Evolutionary conservation across 495 filamentous ascomycete species (phyloP).

Genomic region (Aspergillus diversus): DNA sequence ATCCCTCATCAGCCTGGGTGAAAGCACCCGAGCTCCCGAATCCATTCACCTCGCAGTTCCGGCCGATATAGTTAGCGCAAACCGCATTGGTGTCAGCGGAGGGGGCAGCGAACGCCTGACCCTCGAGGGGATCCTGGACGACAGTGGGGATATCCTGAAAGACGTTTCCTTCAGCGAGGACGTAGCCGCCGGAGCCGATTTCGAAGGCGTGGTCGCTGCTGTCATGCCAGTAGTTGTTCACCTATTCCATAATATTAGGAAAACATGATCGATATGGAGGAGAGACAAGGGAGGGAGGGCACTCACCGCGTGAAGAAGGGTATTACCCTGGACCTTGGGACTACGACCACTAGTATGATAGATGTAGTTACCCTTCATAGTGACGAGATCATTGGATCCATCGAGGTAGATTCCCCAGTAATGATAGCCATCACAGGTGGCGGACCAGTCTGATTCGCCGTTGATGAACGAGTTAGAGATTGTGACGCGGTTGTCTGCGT

Average conservation of each 20-base stretch:
- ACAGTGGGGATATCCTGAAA: constrained; percentile 53
- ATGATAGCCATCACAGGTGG: constrained; percentile 49
- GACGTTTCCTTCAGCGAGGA: constrained; percentile 61
- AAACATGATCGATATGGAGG: neutral
- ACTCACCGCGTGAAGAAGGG: constrained; percentile 43
- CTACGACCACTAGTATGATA: constrained; percentile 48
- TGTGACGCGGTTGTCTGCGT: constrained; percentile 45
- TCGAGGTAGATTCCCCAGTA: constrained; percentile 53
- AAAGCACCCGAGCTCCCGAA: constrained; percentile 46
- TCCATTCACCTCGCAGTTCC: constrained; percentile 49
- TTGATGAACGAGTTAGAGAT: constrained; percentile 53
- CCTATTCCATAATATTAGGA: constrained; percentile 23
- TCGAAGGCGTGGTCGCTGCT: constrained; percentile 62
- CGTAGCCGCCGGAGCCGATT: constrained; percentile 50
- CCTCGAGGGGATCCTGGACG: constrained; percentile 35
- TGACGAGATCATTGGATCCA: constrained; percentile 45
- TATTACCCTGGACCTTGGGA: constrained; percentile 48
- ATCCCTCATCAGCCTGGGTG: constrained; percentile 33
- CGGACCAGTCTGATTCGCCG: constrained; percentile 42
- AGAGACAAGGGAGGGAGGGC: neutral
- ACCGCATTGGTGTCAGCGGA: constrained; percentile 33
- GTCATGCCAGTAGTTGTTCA: constrained; percentile 64
- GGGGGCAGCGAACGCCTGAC: constrained; percentile 47
- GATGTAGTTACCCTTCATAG: constrained; percentile 53
- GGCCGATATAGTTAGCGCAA: constrained; percentile 49